A percentile compares a stretch with the other conserved stretches of the same genome.
Conservation (phyloP, 1,284 basidiomycete species). For the Cystobasidium sp. region DNA sequence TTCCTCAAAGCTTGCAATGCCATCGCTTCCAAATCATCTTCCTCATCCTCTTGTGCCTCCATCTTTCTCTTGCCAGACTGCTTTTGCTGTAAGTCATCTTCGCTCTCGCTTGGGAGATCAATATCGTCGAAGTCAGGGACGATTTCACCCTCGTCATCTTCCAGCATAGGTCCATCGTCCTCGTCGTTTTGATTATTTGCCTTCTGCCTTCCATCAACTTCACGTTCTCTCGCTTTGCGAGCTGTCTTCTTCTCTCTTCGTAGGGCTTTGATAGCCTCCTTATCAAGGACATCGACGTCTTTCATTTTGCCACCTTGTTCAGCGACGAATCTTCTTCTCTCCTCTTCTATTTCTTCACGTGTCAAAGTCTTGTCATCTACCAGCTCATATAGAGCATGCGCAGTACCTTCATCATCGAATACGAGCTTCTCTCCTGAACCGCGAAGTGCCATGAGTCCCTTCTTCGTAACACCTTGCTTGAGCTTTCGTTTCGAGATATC, state of each 20-base stretch:
- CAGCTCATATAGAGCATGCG: slow-evolving; percentile 76
- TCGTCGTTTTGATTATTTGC: neutral
- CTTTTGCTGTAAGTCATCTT: neutral
- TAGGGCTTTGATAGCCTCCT: slow-evolving; percentile 82
- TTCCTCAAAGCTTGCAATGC: slow-evolving; percentile 50
- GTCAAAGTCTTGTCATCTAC: slow-evolving; percentile 71
- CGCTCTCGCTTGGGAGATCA: slow-evolving; percentile 39
- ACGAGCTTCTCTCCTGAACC: slow-evolving; percentile 69
- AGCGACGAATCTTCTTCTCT: slow-evolving; percentile 71
- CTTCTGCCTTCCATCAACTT: slow-evolving; percentile 45
- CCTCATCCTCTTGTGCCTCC: slow-evolving; percentile 13
- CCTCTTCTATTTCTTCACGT: slow-evolving; percentile 68
- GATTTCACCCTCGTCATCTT: slow-evolving; percentile 5
- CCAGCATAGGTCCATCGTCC: slow-evolving; percentile 8
- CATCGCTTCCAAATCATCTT: slow-evolving; percentile 52
- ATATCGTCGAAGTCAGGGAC: slow-evolving; percentile 34
- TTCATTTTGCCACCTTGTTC: slow-evolving; percentile 73
- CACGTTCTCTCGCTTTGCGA: slow-evolving; percentile 76
- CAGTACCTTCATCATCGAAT: slow-evolving; percentile 82
- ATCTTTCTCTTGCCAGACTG: neutral
- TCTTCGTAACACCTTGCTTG: slow-evolving; percentile 76
- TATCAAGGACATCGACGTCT: slow-evolving; percentile 74
- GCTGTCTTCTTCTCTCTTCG: slow-evolving; percentile 81
- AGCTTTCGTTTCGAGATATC: slow-evolving; percentile 68
- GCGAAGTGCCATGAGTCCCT: slow-evolving; percentile 69